phyloP scores from a whole-genome alignment of 805 yeast species.

The Schwanniomyces sp. region DNA sequence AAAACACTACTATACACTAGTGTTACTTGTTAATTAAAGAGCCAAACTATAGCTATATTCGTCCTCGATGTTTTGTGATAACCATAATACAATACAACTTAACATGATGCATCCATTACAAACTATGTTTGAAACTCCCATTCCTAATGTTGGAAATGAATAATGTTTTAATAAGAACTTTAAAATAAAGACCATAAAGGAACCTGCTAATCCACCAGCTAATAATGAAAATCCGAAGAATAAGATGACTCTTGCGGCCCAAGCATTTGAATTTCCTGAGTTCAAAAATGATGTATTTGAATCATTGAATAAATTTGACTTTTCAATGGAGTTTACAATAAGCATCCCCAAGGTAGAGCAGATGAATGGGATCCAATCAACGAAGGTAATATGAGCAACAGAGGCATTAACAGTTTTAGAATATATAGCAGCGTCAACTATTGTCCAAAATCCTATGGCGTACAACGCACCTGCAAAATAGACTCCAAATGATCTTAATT shows the following conservation, averaged over 20 bases:
- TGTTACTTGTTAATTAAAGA: slow-evolving; percentile 35
- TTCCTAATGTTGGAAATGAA: slow-evolving; percentile 84
- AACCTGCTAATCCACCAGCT: slow-evolving; percentile 94
- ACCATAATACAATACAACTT: slow-evolving; percentile 88
- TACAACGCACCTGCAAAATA: slow-evolving; percentile 76
- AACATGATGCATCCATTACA: slow-evolving; percentile 78
- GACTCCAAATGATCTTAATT: slow-evolving; percentile 71
- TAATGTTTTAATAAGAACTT: slow-evolving; percentile 80
- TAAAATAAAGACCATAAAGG: slow-evolving; percentile 81
- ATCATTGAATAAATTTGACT: slow-evolving; percentile 53
- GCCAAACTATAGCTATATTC: slow-evolving; percentile 93
- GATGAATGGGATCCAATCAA: slow-evolving; percentile 94
- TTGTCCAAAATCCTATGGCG: slow-evolving; percentile 85
- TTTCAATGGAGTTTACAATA: slow-evolving; percentile 72
- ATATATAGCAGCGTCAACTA: slow-evolving; percentile 85
- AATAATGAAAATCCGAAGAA: slow-evolving; percentile 90
- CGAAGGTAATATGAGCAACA: slow-evolving; percentile 80
- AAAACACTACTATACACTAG: too few species aligned
- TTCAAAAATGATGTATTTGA: slow-evolving; percentile 39
- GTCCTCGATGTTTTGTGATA: slow-evolving; percentile 93
- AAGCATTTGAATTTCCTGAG: slow-evolving; percentile 55
- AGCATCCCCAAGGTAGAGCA: slow-evolving; percentile 90
- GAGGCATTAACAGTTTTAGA: slow-evolving; percentile 85
- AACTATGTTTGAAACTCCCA: slow-evolving; percentile 89
- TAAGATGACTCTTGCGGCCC: slow-evolving; percentile 91